Percentiles rank a stretch among this genome's conserved stretches.
Evolutionary conservation across 106 monocot species (phyloP).

Genomic region (Posidonia australis): DNA sequence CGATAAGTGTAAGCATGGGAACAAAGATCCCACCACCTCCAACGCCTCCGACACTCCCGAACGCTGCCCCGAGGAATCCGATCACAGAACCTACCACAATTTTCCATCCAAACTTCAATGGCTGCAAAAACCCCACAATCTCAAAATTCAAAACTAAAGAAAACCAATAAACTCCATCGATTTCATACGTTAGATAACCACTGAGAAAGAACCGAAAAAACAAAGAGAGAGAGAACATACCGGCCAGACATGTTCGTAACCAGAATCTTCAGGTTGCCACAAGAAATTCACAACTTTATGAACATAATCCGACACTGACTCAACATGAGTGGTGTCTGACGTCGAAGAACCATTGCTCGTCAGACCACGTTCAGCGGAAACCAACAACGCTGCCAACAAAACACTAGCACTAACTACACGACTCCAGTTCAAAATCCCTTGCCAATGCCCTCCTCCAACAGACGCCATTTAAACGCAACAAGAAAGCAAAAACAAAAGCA

Average conservation of each 20-base stretch:
- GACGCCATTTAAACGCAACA: not conserved
- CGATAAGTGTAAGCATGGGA: constrained; percentile 52
- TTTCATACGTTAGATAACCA: too few species aligned
- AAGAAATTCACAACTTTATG: constrained; percentile 25
- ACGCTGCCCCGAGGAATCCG: constrained; percentile 49
- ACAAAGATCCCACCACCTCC: constrained; percentile 51
- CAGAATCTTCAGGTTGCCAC: constrained; percentile 33
- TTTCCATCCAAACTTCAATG: constrained; percentile 39
- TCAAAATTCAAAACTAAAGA: not conserved
- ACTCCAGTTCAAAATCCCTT: constrained; percentile 3
- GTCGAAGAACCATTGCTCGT: not conserved
- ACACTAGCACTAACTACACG: not conserved
- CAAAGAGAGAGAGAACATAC: constrained; percentile 10
- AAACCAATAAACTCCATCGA: not conserved
- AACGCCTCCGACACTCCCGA: constrained; percentile 51
- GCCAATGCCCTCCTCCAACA: not conserved
- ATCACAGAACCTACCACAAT: constrained; percentile 31
- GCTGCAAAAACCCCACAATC: constrained; percentile 9
- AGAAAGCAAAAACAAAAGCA: not conserved
- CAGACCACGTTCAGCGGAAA: constrained; percentile 11
- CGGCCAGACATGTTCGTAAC: constrained; percentile 51
- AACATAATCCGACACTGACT: constrained; percentile 9
- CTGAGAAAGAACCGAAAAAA: not conserved
- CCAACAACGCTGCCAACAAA: constrained; percentile 3
- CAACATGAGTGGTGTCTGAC: not conserved